Percentiles rank a stretch among this genome's conserved stretches.
Conservation (phyloP, 2,329 filamentous ascomycete species). For the Penicillium occitanis region DNA sequence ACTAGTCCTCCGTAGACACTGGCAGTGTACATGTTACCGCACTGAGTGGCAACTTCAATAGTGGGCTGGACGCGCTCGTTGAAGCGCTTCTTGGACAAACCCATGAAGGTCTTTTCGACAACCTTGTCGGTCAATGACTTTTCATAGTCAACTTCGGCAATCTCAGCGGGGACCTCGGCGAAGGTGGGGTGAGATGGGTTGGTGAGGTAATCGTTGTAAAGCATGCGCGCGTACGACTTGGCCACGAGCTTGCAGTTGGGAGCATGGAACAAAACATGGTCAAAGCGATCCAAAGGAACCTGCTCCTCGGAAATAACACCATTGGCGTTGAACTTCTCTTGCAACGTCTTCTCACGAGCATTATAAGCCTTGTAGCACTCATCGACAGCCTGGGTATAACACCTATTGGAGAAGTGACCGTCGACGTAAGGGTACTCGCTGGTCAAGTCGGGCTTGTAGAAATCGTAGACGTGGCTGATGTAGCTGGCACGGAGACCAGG, state of each 20-base stretch:
- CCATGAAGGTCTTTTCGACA: constrained; percentile 85
- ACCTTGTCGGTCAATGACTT: constrained; percentile 77
- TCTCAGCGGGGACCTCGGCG: constrained; percentile 71
- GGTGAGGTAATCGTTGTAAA: constrained; percentile 81
- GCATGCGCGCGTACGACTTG: constrained; percentile 78
- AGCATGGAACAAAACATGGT: constrained; percentile 79
- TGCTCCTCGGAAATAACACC: constrained; percentile 50
- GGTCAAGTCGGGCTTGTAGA: constrained; percentile 85
- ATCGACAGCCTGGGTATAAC: constrained; percentile 79
- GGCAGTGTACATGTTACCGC: constrained; percentile 65
- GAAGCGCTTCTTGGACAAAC: constrained; percentile 78
- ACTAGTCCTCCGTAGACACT: constrained; percentile 60
- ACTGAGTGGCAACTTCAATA: constrained; percentile 75
- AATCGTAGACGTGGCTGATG: constrained; percentile 83
- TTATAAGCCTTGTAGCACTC: constrained; percentile 78
- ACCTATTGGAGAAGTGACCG: constrained; percentile 77
- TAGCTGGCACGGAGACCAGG: constrained; percentile 76
- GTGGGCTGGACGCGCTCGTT: constrained; percentile 71
- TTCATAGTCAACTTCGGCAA: constrained; percentile 75
- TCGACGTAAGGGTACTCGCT: constrained; percentile 86
- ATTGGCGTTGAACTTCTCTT: constrained; percentile 53
- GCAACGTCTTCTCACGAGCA: constrained; percentile 66
- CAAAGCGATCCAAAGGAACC: constrained; percentile 74
- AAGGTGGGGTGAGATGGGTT: constrained; percentile 68
- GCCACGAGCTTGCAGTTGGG: constrained; percentile 84